Evolutionary conservation across 75 land plant species (phyloP).

Genomic region (Pinus tabuliformis): DNA sequence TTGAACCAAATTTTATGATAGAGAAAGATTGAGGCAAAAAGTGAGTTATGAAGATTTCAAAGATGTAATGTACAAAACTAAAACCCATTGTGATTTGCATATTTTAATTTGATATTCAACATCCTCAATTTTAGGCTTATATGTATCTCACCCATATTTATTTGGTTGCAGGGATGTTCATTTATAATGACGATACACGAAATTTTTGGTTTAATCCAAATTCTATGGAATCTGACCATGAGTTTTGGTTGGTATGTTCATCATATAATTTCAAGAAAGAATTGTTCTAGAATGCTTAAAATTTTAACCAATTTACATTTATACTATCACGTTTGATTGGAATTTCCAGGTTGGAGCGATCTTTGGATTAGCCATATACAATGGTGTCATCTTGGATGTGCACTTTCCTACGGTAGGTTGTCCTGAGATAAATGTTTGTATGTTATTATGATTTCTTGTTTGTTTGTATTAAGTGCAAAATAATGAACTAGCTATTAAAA

Average conservation of each 20-base stretch:
- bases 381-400: slow-evolving; percentile 45
- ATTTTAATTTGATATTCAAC: background rate
- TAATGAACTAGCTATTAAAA: background rate
- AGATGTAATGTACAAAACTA: background rate
- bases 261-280: background rate
- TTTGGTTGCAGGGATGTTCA: slow-evolving; percentile 35
- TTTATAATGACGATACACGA: slow-evolving; percentile 40
- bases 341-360: slow-evolving; percentile 30
- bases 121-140: background rate
- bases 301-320: background rate
- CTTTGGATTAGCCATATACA: slow-evolving; percentile 41
- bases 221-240: slow-evolving; percentile 44
- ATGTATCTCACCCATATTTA: slow-evolving; percentile 1
- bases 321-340: background rate
- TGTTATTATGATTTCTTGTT: background rate
- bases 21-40: background rate
- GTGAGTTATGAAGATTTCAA: background rate
- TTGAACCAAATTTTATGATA: background rate
- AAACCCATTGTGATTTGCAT: background rate
- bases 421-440: background rate
- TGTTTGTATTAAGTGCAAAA: background rate
- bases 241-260: slow-evolving; percentile 31
- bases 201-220: slow-evolving; percentile 48
- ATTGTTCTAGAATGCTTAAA: background rate
- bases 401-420: slow-evolving; percentile 35